These are phyloP conservation scores for Mortierella sp. DNA, from an alignment of 371 early-diverging fungal species.

Conservation along the genomic window DNA sequence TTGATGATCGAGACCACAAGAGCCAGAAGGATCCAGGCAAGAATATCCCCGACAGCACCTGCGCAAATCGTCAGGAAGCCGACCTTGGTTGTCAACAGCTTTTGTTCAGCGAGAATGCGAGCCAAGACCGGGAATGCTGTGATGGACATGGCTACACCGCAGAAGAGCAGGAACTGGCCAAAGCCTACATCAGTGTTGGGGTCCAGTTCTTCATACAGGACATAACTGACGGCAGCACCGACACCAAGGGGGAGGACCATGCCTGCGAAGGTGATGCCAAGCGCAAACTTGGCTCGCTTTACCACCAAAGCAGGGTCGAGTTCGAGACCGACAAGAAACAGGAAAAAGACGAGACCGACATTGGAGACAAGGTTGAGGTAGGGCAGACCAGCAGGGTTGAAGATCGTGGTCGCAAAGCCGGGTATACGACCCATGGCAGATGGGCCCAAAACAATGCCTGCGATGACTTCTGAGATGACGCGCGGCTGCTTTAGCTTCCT, in stretches of 20 bases:
- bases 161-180: slow-evolving; percentile 80
- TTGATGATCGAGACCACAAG: slow-evolving; percentile 84
- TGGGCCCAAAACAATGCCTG: slow-evolving; percentile 83
- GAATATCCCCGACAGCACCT: slow-evolving; percentile 89
- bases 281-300: slow-evolving; percentile 58
- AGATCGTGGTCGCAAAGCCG: slow-evolving; percentile 69
- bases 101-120: slow-evolving; percentile 90
- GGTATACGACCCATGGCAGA: slow-evolving; percentile 82
- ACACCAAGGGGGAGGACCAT: slow-evolving; percentile 84
- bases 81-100: slow-evolving; percentile 82
- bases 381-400: slow-evolving; percentile 72
- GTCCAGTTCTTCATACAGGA: slow-evolving; percentile 67
- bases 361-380: slow-evolving; percentile 83
- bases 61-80: slow-evolving; percentile 88
- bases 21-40: slow-evolving; percentile 88
- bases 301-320: slow-evolving; percentile 69
- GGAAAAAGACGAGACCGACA: slow-evolving; percentile 89
- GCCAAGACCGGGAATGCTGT: slow-evolving; percentile 96
- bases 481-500: slow-evolving; percentile 73
- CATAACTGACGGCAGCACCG: slow-evolving; percentile 76
- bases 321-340: slow-evolving; percentile 91
- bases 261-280: slow-evolving; percentile 74
- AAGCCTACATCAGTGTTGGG: slow-evolving; percentile 63
- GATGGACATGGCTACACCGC: slow-evolving; percentile 92
- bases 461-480: slow-evolving; percentile 84